Conservation (phyloP, 257 asterid genomes). For the Solanum acaule region DNA sequence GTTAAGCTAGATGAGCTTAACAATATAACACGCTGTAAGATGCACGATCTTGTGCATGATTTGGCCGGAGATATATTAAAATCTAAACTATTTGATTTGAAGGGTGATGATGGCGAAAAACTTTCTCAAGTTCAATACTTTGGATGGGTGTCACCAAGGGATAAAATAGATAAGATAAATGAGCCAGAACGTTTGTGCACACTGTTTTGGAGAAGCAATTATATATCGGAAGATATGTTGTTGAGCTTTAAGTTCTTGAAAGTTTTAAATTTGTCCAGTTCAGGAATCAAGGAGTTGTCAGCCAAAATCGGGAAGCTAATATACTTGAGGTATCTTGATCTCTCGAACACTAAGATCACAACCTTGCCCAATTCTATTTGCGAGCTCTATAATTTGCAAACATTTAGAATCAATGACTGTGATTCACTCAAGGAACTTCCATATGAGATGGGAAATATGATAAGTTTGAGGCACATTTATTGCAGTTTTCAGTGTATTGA, state of each 20-base stretch:
- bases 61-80: not conserved
- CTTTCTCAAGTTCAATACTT: not conserved
- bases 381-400: not conserved
- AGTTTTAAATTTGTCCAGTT: not conserved
- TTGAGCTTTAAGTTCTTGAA: not conserved
- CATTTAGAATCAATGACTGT: not conserved
- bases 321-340: slow-evolving; percentile 10
- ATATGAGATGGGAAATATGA: not conserved
- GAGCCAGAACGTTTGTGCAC: not conserved
- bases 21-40: not conserved
- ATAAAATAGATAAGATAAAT: not conserved
- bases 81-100: not conserved
- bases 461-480: not conserved
- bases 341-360: not conserved
- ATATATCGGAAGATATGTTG: not conserved
- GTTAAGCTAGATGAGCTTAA: not conserved
- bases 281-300: not conserved
- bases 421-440: not conserved
- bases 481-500: too few relatives aligned
- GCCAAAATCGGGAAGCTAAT: slow-evolving; percentile 1
- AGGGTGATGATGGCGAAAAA: not conserved
- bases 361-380: slow-evolving; percentile 4
- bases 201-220: not conserved
- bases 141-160: not conserved
- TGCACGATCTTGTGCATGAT: slow-evolving; percentile 31